Evolutionary conservation across 2,329 filamentous ascomycete genomes (phyloP).

Genomic region (Pseudopyrenochaeta lycopersici): DNA sequence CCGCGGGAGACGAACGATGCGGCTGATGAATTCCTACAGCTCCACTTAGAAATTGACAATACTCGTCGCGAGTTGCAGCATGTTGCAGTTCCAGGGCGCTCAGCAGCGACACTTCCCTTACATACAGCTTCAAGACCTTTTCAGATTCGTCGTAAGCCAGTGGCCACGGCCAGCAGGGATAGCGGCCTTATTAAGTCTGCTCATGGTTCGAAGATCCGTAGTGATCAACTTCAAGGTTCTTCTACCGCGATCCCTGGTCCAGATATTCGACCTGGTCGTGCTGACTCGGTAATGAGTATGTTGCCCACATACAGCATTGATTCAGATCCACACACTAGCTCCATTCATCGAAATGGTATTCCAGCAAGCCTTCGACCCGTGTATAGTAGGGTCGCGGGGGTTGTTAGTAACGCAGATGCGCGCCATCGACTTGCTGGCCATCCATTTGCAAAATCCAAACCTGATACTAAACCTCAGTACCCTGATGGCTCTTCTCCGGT

Average conservation of each 20-base stretch:
- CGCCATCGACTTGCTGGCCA: not conserved
- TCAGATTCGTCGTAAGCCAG: not conserved
- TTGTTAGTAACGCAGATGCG: not conserved
- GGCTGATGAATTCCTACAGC: too few species aligned
- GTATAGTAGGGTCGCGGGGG: not conserved
- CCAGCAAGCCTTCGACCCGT: not conserved
- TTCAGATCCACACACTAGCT: not conserved
- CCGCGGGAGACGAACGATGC: too few species aligned
- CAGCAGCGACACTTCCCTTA: too few species aligned
- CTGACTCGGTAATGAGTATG: not conserved
- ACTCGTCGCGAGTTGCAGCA: too few species aligned
- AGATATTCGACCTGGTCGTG: not conserved
- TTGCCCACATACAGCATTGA: not conserved
- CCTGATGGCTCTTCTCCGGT: not conserved
- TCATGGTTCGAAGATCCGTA: not conserved
- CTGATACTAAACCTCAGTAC: not conserved
- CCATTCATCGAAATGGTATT: not conserved
- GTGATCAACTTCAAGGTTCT: not conserved
- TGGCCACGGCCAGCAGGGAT: not conserved
- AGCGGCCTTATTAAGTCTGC: not conserved
- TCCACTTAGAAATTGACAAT: too few species aligned
- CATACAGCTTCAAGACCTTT: not conserved
- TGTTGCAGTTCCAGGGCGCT: too few species aligned
- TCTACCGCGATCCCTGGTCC: not conserved
- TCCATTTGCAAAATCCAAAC: not conserved